A percentile compares a stretch with the other conserved stretches of the same genome.
These are phyloP conservation scores for Diaporthe sp. DNA, from an alignment of 2,329 filamentous ascomycete species.

Conservation along the genomic window DNA sequence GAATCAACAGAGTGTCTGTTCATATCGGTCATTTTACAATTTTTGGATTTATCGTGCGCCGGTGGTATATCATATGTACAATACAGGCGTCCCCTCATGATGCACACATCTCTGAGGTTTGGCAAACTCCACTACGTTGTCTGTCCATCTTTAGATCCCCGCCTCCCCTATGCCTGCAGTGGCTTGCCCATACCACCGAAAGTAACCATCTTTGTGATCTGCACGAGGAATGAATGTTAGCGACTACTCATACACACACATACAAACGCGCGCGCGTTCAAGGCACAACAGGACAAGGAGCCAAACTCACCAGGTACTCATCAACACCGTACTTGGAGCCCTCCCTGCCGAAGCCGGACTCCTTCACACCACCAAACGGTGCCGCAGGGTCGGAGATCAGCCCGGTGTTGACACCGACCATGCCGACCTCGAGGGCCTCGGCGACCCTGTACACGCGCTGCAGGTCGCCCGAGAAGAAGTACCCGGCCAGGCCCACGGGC, in stretches of 20 bases:
- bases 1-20: neutral
- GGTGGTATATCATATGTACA: conserved; percentile 8
- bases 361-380: conserved; percentile 85
- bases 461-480: conserved; percentile 85
- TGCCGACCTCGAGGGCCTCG: conserved; percentile 83
- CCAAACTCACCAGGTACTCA: conserved; percentile 67
- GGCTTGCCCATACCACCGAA: conserved; percentile 68
- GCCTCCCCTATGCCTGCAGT: conserved; percentile 59
- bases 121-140: neutral
- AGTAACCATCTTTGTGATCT: conserved; percentile 77
- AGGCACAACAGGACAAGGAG: neutral
- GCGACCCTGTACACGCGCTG: conserved; percentile 72
- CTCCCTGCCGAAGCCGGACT: conserved; percentile 85
- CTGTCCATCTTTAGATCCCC: neutral
- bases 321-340: conserved; percentile 82
- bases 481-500: conserved; percentile 91
- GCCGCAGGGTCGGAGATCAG: conserved; percentile 70
- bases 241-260: neutral
- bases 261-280: no score
- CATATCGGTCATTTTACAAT: neutral
- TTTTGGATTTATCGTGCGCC: neutral
- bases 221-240: conserved; percentile 42
- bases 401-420: conserved; percentile 89
- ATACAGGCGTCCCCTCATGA: neutral
- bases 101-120: neutral